Evolutionary conservation across 768 basidiomycete species (phyloP).

Genomic region (Dioszegia crocea): DNA sequence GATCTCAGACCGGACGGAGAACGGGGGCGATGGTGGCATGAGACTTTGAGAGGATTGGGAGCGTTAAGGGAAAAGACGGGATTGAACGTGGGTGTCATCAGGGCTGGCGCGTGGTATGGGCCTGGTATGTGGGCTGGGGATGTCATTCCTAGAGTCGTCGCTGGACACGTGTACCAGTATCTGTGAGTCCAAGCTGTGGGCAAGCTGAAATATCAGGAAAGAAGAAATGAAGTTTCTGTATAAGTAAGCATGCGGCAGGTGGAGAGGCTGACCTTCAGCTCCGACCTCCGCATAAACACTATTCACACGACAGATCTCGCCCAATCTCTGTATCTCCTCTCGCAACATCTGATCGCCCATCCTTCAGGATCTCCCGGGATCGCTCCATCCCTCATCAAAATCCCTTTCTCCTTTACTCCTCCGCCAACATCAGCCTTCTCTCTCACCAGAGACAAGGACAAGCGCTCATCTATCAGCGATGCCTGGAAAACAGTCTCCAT

Average conservation of each 20-base stretch:
- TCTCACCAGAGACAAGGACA: constrained; percentile 7
- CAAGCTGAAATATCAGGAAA: constrained; percentile 21
- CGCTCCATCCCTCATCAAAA: constrained; percentile 10
- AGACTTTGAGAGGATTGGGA: constrained; percentile 37
- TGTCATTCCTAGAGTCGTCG: constrained; percentile 37
- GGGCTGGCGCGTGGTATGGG: constrained; percentile 44
- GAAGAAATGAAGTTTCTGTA: constrained; percentile 49
- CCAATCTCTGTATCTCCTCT: constrained; percentile 30
- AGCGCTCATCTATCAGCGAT: constrained; percentile 25
- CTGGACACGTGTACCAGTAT: constrained; percentile 41
- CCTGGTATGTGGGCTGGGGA: constrained; percentile 38
- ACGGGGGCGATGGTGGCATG: constrained; percentile 47
- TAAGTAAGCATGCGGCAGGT: constrained; percentile 26
- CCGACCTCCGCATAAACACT: constrained; percentile 45
- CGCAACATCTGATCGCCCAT: constrained; percentile 22
- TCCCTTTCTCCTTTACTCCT: constrained; percentile 22
- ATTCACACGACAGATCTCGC: constrained; percentile 39
- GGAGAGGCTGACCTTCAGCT: constrained; percentile 12
- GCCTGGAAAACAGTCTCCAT: constrained; percentile 29
- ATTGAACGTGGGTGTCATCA: constrained; percentile 38
- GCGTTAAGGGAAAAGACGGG: constrained; percentile 10
- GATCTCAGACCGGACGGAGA: constrained; percentile 40
- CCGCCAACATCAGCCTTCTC: constrained; percentile 10
- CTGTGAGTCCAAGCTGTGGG: constrained; percentile 22
- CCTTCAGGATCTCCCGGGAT: constrained; percentile 8